Base-by-base conservation (phyloP, 106 monocot species). In the Triglochin maritima region DNA sequence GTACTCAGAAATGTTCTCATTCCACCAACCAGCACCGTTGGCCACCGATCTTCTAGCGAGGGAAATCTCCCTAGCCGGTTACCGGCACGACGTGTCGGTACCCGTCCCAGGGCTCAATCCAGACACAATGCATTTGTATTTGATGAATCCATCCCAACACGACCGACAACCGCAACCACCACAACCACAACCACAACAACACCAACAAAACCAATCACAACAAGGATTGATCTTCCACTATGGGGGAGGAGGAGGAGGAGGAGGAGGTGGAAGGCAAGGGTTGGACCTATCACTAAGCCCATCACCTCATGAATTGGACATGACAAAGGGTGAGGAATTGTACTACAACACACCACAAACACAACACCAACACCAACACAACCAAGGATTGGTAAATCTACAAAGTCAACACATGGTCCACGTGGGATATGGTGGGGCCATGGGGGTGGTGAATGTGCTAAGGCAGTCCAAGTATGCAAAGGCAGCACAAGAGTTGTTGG, bases 1-100 rank as follows among this genome's bases (percentile, higher is more conserved):
- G 83, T 56, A 88, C n/a, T 81, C 87, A 9, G 92, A 92, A 62
- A 85, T 92, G 92, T 88, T 92, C 88, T 81, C 81, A 72, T 92
- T 82, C 64, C 59, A 65, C 4, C 59, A 71, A 5, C 61, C 42
- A 43, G 15, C 68, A 43, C 71, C 62, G 2, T 66, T 72, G 7
- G 81, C 85, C 5, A 74, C 87, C 13, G 86, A 93, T 17, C 75
- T 88, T 5, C 76, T 93, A 3, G 88, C 87, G 48, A 78, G 66
- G 71, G 82, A 86, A 73, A 80, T 86, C 59, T 46, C 74, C 6
- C 47, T 29, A 3, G 60, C 50, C 43, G 56, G 44, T 4, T 69
- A 71, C 80, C 77, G 67, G 43, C 47, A 15, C n/a, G 63, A 51
- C 11, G 44, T 64, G 29, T 56, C 6, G 44, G 52, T 52, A 4